These are phyloP conservation scores for Populus nigra DNA, from an alignment of 345 rosid species.

Conservation along the genomic window DNA sequence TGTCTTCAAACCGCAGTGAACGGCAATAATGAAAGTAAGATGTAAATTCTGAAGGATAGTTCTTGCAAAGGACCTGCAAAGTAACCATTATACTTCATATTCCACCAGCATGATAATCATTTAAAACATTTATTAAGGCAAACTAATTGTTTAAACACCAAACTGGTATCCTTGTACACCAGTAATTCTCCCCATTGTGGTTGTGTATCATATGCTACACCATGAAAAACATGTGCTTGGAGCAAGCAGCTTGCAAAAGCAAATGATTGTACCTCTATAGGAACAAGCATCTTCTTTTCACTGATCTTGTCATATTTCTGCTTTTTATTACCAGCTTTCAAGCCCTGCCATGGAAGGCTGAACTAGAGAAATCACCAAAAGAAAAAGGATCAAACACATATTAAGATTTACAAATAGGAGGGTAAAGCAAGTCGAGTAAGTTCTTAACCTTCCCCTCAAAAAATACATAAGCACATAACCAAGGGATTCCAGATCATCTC, in stretches of 20 bases:
- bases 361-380: constrained; percentile 18
- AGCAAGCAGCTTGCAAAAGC: not conserved
- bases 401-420: not conserved
- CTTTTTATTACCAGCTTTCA: constrained; percentile 92
- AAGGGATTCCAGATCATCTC: constrained; percentile 99
- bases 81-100: not conserved
- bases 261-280: constrained; percentile 64
- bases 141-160: not conserved
- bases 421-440: not conserved
- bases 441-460: constrained; percentile 80
- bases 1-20: constrained; percentile 85
- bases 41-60: constrained; percentile 78
- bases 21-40: constrained; percentile 96
- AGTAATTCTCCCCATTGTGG: not conserved
- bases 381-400: constrained; percentile 14
- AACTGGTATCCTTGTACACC: not conserved
- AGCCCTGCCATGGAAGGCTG: constrained; percentile 99
- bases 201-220: not conserved
- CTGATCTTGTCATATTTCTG: constrained; percentile 97
- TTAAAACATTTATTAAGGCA: not conserved
- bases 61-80: constrained; percentile 78
- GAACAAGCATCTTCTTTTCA: constrained; percentile 87
- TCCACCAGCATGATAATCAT: not conserved
- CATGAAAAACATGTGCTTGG: not conserved
- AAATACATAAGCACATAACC: constrained; percentile 97